Evolutionary conservation across 148 eudicot genomes (phyloP).

Genomic region (Heliamphora exappendiculata): DNA sequence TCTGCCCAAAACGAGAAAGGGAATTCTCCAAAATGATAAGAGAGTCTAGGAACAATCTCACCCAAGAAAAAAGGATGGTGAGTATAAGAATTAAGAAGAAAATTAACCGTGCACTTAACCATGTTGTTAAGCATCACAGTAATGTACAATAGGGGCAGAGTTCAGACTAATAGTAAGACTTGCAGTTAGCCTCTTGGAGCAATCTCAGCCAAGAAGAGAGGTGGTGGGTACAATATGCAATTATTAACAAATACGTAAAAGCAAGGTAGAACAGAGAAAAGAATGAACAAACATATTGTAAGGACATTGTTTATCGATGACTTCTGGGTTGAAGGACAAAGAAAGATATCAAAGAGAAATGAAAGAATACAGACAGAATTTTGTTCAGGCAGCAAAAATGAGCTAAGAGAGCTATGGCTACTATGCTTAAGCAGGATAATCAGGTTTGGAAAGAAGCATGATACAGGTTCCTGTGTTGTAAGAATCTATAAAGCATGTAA

Average conservation of each 20-base stretch:
- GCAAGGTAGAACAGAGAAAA: too few species aligned
- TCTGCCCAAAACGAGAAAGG: slow-evolving; percentile 44
- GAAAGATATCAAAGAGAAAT: slow-evolving; percentile 69
- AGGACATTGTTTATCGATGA: neutral
- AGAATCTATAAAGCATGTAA: slow-evolving; percentile 5
- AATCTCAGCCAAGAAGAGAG: too few species aligned
- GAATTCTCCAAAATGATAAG: slow-evolving; percentile 74
- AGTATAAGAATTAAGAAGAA: slow-evolving; percentile 14
- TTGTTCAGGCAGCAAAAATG: slow-evolving; percentile 5
- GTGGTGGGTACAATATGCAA: too few species aligned
- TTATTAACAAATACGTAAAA: too few species aligned
- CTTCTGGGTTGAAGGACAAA: slow-evolving; percentile 45
- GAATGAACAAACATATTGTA: neutral
- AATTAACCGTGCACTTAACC: too few species aligned
- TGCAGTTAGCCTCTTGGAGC: too few species aligned
- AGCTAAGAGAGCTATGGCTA: too few species aligned
- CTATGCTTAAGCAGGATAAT: neutral
- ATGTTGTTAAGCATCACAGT: too few species aligned
- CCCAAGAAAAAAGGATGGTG: slow-evolving; percentile 42
- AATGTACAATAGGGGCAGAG: too few species aligned
- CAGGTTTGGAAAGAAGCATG: neutral
- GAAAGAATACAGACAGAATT: slow-evolving; percentile 49
- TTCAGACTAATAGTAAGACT: too few species aligned
- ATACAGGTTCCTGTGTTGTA: neutral
- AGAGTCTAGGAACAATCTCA: slow-evolving; percentile 55